Conservation (phyloP, 202 grass and related monocot genomes). For the Setaria italica region DNA sequence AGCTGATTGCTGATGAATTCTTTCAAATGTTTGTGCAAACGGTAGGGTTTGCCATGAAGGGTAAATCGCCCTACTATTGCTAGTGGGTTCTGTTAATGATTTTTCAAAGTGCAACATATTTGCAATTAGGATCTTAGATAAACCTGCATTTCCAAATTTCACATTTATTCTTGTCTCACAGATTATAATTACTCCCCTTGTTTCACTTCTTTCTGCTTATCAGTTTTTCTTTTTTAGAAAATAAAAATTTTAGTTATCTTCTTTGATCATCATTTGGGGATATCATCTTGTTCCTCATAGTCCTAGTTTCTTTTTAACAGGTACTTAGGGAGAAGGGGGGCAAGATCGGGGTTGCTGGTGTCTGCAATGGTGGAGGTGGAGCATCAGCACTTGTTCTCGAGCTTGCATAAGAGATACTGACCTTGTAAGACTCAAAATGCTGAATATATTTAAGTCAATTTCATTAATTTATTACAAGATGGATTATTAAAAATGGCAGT, state of each 20-base stretch:
- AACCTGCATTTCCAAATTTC: neutral
- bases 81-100: slow-evolving; percentile 2
- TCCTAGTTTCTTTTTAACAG: slow-evolving; percentile 36
- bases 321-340: slow-evolving; percentile 79
- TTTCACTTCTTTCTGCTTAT: neutral
- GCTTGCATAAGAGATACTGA: slow-evolving; percentile 46
- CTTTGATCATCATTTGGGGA: neutral
- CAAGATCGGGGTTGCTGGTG: slow-evolving; percentile 78
- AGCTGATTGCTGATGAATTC: neutral
- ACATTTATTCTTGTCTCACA: neutral
- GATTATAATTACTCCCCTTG: neutral
- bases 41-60: neutral
- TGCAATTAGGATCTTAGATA: neutral
- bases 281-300: neutral
- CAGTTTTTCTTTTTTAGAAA: neutral
- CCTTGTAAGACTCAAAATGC: slow-evolving; percentile 8
- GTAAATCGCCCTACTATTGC: neutral
- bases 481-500: neutral
- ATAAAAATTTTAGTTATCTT: neutral
- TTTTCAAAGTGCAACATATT: neutral
- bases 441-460: neutral
- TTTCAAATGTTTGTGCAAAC: neutral
- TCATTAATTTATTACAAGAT: neutral
- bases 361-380: slow-evolving; percentile 91
- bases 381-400: slow-evolving; percentile 86